These are phyloP conservation scores for Mycena albidolilacea DNA, from an alignment of 768 basidiomycete genomes.

Conservation along the genomic window DNA sequence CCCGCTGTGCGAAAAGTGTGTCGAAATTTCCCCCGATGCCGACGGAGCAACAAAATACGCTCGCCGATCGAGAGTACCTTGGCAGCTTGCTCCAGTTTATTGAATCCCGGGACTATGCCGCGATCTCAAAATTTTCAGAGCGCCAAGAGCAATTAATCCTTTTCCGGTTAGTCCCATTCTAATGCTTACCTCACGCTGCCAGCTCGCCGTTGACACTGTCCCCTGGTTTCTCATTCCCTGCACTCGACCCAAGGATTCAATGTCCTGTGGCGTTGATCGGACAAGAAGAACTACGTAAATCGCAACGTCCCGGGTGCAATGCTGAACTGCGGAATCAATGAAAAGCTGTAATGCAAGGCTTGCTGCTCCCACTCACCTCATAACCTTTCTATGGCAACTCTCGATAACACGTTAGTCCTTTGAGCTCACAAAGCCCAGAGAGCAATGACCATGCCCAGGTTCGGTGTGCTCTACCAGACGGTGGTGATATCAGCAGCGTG, in stretches of 20 bases:
- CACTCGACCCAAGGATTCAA: background rate
- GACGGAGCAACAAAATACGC: no score
- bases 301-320: background rate
- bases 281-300: background rate
- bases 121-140: no score
- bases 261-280: background rate
- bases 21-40: no score
- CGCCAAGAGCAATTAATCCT: no score
- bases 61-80: no score
- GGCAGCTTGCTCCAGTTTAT: no score
- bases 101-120: no score
- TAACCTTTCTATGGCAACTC: background rate
- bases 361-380: background rate
- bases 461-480: background rate
- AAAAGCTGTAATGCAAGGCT: background rate
- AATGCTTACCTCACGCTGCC: no score
- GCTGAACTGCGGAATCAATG: background rate
- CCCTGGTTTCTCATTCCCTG: background rate
- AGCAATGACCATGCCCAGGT: background rate
- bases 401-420: background rate
- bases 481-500: slow-evolving; percentile 1
- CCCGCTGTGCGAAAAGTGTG: no score
- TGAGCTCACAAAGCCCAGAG: background rate
- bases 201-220: background rate
- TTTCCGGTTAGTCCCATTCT: no score